Evolutionary conservation across 2,329 filamentous ascomycete species (phyloP).

Genomic region (Xylaria arbuscula): DNA sequence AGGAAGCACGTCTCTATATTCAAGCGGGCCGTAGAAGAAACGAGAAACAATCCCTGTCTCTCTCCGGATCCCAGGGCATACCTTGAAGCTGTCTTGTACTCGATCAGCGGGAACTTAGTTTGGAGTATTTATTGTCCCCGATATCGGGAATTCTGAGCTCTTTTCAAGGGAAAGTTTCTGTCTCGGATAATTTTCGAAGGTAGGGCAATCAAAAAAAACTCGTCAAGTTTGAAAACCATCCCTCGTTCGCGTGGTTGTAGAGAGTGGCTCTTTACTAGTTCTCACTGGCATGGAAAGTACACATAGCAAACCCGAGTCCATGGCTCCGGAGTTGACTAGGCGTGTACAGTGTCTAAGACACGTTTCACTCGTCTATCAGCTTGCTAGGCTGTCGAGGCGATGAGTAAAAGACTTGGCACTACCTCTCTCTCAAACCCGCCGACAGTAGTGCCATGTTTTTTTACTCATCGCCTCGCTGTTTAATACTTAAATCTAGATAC

Average conservation of each 20-base stretch:
- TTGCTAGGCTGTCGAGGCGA: too few relatives aligned
- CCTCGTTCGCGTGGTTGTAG: background rate
- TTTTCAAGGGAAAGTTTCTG: background rate
- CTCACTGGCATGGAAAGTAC: background rate
- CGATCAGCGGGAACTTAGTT: constrained; percentile 50
- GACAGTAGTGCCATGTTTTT: too few relatives aligned
- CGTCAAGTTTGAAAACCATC: background rate
- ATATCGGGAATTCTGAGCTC: constrained; percentile 40
- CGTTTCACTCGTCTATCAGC: background rate
- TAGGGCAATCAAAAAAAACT: background rate
- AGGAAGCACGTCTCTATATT: constrained; percentile 37
- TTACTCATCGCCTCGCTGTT: too few relatives aligned
- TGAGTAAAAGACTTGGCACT: too few relatives aligned
- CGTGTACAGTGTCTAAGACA: constrained; percentile 4
- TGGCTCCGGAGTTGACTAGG: background rate
- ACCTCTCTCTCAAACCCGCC: too few relatives aligned
- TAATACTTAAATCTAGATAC: background rate
- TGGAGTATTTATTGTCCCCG: constrained; percentile 53
- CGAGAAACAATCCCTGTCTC: constrained; percentile 28
- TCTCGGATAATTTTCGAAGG: background rate
- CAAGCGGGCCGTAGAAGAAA: constrained; percentile 29
- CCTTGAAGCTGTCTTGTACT: constrained; percentile 48
- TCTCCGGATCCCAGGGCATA: constrained; percentile 46
- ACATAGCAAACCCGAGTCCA: background rate
- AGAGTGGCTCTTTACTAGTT: background rate